These are phyloP conservation scores for Xylaria sp. DNA, from an alignment of 2,329 filamentous ascomycete species.

Conservation along the genomic window DNA sequence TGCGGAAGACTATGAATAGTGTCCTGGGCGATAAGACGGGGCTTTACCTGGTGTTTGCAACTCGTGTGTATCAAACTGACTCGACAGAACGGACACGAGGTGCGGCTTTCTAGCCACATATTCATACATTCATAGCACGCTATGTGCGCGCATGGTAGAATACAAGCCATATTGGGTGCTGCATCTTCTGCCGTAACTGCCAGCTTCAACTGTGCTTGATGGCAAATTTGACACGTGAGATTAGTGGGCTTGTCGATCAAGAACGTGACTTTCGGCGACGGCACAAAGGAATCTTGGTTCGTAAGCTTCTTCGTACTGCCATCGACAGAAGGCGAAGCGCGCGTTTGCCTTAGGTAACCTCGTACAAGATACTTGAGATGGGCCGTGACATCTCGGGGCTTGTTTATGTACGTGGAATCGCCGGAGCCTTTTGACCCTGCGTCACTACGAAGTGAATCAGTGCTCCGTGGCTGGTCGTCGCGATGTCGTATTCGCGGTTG, in stretches of 20 bases:
- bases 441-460: conserved; percentile 11
- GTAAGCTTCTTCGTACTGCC: not conserved
- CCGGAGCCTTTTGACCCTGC: not conserved
- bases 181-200: not conserved
- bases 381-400: conserved; percentile 13
- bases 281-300: conserved; percentile 41
- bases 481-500: not conserved
- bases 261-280: conserved; percentile 45
- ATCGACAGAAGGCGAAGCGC: not conserved
- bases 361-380: conserved; percentile 38
- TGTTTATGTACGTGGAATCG: not conserved
- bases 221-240: conserved; percentile 46
- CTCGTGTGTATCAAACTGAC: conserved; percentile 43
- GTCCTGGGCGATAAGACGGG: conserved; percentile 45
- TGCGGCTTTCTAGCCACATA: conserved; percentile 43
- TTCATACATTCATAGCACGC: conserved; percentile 48
- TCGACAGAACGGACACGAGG: conserved; percentile 53
- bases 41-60: conserved; percentile 49
- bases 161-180: conserved; percentile 38
- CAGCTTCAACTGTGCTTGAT: conserved; percentile 35
- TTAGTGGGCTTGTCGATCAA: conserved; percentile 43
- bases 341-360: conserved; percentile 26
- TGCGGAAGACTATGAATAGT: conserved; percentile 50
- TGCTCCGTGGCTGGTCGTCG: not conserved
- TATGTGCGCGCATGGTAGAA: conserved; percentile 54